A percentile compares a stretch with the other conserved stretches of the same genome.
Evolutionary conservation across 768 basidiomycete species (phyloP).

Genomic region (Trametes elegans): DNA sequence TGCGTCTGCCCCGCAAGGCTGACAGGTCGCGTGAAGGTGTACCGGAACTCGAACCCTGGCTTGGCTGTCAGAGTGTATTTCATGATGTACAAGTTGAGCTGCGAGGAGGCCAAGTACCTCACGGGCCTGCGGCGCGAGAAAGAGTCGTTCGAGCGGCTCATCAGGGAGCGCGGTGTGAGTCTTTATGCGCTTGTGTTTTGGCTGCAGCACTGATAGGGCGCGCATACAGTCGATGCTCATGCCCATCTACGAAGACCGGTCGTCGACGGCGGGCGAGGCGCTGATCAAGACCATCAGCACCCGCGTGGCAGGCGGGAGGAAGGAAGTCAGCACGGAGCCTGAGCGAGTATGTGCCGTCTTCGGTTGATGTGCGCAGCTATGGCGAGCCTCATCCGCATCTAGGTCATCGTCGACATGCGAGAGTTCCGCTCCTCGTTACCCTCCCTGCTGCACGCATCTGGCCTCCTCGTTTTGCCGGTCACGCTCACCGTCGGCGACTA

Average conservation of each 20-base stretch:
- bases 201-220: neutral
- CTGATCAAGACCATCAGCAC: conserved; percentile 80
- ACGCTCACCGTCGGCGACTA: conserved; percentile 97
- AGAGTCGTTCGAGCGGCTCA: conserved; percentile 88
- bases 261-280: conserved; percentile 47
- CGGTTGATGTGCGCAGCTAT: too few relatives aligned
- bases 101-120: conserved; percentile 95
- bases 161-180: conserved; percentile 88
- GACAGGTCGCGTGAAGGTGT: conserved; percentile 55
- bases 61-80: conserved; percentile 89
- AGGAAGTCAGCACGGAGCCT: conserved; percentile 61
- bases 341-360: conserved; percentile 60
- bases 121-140: conserved; percentile 88
- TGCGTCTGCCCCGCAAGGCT: neutral
- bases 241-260: conserved; percentile 68
- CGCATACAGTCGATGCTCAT: conserved; percentile 78
- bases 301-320: conserved; percentile 82
- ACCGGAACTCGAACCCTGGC: conserved; percentile 80
- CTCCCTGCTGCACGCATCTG: conserved; percentile 81
- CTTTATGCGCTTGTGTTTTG: neutral
- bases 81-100: conserved; percentile 90
- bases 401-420: conserved; percentile 97
- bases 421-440: conserved; percentile 95
- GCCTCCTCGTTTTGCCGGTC: conserved; percentile 79
- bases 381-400: neutral